Base-by-base conservation (phyloP, 495 filamentous ascomycete genomes). In the Penicillium bovifimosum region DNA sequence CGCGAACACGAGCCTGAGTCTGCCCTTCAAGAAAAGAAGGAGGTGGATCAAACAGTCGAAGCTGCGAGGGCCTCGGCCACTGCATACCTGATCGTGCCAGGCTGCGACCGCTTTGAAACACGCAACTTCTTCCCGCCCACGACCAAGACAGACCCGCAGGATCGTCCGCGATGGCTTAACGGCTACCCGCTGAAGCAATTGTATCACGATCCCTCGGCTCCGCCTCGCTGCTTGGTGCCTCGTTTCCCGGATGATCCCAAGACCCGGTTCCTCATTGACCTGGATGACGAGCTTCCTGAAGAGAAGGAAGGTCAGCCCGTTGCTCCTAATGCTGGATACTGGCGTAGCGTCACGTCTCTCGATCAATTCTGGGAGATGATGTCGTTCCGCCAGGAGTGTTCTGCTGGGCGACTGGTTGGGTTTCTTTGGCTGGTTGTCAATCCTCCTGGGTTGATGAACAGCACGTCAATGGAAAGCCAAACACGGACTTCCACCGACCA, bases 311-410 rank as follows among this genome's bases (percentile, higher is more conserved):
- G 64, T 16, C 53, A 59, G 8, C 48, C 58, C n/a, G 61, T 70
- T 16, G 73, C 74, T 32, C 60, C 71, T 45, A 58, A 51, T 33
- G 41, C 77, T 11, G 89, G 86, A 0, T 72, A 80, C 44, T 99
- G 93, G 93, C 85, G 80, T 58, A 90, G 85, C 57, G 85, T 96
- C 14, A 82, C 74, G 56, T 86, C 85, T 0, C 67, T 97, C 28
- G 90, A 91, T 28, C 85, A 92, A 56, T 99, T 99, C 67, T 99
- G 93, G 93, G 93, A 99, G 50, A 85, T 93, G 81, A 97, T 99
- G 93, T 86, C 90, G 11, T 96, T 89, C 62, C 77, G 93, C 27
- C 93, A 97, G 64, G 93, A 99, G 66, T 99, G 93, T 63, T 92
- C 91, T 20, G 85, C 89, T 11, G 93, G 93, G 3, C 76, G 90